Evolutionary conservation across 306 rosid species (phyloP).

Genomic region (Trifolium repens): DNA sequence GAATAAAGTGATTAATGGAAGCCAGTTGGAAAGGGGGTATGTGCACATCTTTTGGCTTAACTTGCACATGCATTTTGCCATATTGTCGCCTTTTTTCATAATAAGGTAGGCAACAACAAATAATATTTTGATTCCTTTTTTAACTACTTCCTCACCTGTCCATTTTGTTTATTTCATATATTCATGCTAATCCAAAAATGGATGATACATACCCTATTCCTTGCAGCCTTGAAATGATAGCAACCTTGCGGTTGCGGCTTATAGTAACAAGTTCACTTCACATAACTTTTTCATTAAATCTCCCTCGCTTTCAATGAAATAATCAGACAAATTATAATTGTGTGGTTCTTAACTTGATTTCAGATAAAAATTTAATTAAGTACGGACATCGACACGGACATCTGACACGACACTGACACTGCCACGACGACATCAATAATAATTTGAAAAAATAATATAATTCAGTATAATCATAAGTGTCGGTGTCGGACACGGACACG

Average conservation of each 20-base stretch:
- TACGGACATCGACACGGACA: no score
- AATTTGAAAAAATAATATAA: no score
- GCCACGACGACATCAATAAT: no score
- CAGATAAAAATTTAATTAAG: no score
- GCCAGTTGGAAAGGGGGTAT: conserved; percentile 44
- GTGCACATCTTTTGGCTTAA: conserved; percentile 42
- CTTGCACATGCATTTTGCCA: conserved; percentile 40
- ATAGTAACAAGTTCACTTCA: not conserved
- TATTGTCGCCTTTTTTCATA: conserved; percentile 27
- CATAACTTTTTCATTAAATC: not conserved
- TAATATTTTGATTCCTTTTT: conserved; percentile 30
- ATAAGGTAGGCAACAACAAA: conserved; percentile 27
- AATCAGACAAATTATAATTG: not conserved
- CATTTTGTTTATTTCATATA: conserved; percentile 44
- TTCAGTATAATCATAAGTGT: no score
- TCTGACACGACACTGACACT: no score
- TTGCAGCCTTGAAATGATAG: conserved; percentile 20
- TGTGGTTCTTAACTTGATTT: no score
- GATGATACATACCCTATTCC: conserved; percentile 33
- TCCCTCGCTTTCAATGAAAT: not conserved
- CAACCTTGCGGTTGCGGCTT: conserved; percentile 34
- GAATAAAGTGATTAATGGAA: conserved; percentile 36
- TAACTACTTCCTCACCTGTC: conserved; percentile 42
- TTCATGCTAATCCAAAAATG: conserved; percentile 46
- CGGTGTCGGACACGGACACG: no score